Percentiles rank a stretch among this genome's conserved stretches.
These are phyloP conservation scores for Erodium maritimum DNA, from an alignment of 345 rosid genomes.

Conservation along the genomic window DNA sequence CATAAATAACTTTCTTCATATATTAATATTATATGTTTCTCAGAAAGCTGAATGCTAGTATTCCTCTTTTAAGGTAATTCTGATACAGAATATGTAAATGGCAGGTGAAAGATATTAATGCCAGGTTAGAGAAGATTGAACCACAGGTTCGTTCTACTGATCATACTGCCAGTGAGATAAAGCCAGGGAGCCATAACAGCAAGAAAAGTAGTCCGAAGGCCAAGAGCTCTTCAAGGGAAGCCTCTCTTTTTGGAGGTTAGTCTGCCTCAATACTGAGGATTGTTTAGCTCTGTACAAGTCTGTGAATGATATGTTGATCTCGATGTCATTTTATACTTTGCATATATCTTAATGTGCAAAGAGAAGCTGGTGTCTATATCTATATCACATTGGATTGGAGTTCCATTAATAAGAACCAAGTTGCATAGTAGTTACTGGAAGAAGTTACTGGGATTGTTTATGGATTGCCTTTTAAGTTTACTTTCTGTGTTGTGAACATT, in stretches of 20 bases:
- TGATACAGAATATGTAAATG: neutral
- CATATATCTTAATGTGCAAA: neutral
- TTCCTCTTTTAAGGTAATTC: neutral
- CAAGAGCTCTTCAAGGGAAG: conserved; percentile 65
- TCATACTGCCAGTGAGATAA: conserved; percentile 44
- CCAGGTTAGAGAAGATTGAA: conserved; percentile 85
- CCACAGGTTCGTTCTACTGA: conserved; percentile 63
- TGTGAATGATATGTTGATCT: neutral
- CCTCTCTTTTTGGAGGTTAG: conserved; percentile 85
- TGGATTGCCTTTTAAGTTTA: neutral
- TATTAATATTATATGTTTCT: too few relatives aligned
- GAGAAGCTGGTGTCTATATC: neutral
- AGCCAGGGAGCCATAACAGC: conserved; percentile 41
- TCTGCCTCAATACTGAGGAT: conserved; percentile 3
- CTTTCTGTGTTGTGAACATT: neutral
- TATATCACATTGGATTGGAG: neutral
- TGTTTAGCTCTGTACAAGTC: neutral
- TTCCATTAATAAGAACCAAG: neutral
- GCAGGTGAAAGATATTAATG: conserved; percentile 95
- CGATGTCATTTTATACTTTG: neutral
- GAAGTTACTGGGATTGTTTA: neutral
- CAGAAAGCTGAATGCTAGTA: too few relatives aligned
- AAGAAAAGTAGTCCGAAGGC: conserved; percentile 89
- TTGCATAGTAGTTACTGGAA: neutral
- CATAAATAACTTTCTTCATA: too few relatives aligned